phyloP scores from a whole-genome alignment of 768 basidiomycete species.

The Mycena capillaripes region DNA sequence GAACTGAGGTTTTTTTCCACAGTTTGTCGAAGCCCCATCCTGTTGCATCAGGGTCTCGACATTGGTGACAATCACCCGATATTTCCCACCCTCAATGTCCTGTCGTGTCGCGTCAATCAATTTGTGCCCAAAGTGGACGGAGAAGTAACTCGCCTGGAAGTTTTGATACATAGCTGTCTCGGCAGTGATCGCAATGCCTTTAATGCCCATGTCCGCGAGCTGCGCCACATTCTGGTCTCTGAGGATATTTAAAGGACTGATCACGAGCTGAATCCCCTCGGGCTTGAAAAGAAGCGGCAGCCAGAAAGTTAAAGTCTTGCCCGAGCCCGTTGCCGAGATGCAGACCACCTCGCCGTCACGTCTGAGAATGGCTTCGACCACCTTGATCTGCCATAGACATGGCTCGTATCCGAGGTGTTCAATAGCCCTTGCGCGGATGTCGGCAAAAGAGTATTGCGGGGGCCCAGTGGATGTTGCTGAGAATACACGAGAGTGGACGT shows the following conservation, averaged over 20 bases:
- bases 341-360: conserved; percentile 40
- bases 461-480: background rate
- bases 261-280: conserved; percentile 9
- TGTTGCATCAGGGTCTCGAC: conserved; percentile 43
- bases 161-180: conserved; percentile 30
- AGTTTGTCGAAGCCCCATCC: conserved; percentile 36
- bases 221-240: conserved; percentile 43
- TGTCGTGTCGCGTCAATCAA: background rate
- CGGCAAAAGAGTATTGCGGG: background rate
- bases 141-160: conserved; percentile 34
- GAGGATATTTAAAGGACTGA: conserved; percentile 38
- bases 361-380: conserved; percentile 32
- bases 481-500: no score
- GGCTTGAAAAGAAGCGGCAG: conserved; percentile 43
- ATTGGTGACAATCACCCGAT: conserved; percentile 44
- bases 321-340: conserved; percentile 44
- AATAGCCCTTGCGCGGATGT: conserved; percentile 11
- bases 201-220: conserved; percentile 35
- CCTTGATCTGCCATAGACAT: conserved; percentile 34
- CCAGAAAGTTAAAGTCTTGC: conserved; percentile 51
- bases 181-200: conserved; percentile 36
- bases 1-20: conserved; percentile 40
- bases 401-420: conserved; percentile 21
- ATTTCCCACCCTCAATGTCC: conserved; percentile 32
- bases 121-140: background rate